Evolutionary conservation across 2,329 filamentous ascomycete genomes (phyloP), one percentile per base, ranked within the genome.

Genomic region (Nothomitra cinnamomea): DNA sequence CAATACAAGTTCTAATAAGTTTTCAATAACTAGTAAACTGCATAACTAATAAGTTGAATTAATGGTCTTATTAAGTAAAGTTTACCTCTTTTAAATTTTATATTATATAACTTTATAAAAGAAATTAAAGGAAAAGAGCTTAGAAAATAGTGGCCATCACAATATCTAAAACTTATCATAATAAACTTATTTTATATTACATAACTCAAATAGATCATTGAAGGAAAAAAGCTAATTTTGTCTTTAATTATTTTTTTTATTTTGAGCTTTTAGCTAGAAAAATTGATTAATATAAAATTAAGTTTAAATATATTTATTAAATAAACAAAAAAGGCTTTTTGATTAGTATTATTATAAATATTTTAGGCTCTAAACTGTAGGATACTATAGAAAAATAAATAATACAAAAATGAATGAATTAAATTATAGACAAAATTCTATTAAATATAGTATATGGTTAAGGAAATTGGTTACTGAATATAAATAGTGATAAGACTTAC

Each of bases 171-270:
- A 54, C 54, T 22, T 36, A 60, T 49, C 2, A 49, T 1, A 35
- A 54, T 21, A 7, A 53, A n/a, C 55, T 63, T 19, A 54, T 54
- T 21, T 56, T 53, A 15, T 1, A 51, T 51, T 61, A 54, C 55
- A 54, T 57, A n/a, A 48, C 56, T 24, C 19, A 52, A 12, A 56
- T 62, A 2, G 58, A 63, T 42, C n/a, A 17, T 13, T 50, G 35
- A 32, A 45, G 59, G 19, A 40, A 61, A 21, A 56, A 58, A 38
- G 60, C 58, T 55, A 55, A 64, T 55, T 59, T 41, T 53, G 38
- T 13, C 12, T 10, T 42, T 22, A 57, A 60, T 53, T 61, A 60
- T 53, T 52, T 28, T 22, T 40, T 52, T 6, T 61, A 60, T 17
- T 62, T 62, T 50, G 43, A 58, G 28, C 54, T 57, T 36, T 35